Evolutionary conservation across 2,329 filamentous ascomycete genomes (phyloP), one percentile per base, ranked within the genome.

Genomic region (Bipolaris zeicola): DNA sequence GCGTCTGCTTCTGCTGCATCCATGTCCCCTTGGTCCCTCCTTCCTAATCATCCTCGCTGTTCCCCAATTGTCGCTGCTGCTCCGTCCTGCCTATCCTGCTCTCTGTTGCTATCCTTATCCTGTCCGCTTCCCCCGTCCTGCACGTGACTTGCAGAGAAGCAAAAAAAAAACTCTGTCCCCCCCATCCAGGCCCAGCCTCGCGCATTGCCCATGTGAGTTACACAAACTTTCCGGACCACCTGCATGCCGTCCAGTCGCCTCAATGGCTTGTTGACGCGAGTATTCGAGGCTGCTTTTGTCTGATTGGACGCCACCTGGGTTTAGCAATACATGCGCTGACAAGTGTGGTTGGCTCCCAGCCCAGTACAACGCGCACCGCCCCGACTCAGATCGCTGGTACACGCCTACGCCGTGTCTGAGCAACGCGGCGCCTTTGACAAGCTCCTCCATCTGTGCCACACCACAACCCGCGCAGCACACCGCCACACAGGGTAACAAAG

Each of bases 401-500:
- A 60, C 50, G 50, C 57, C 61, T 47, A 65, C 61, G 65, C 56
- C 62, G 54, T 63, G 60, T 52, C 55, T 59, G 60, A 57, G 52
- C 58, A 63, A 52, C 53, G 63, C 60, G 55, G 60, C 57, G 55
- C 55, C 42, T 58, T 69, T 65, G 62, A 63, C 57, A 60, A 62
- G 62, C 64, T 66, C 69, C 58, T 64, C 69, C 67, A 67, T 66
- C 62, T 64, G 69, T 70, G 64, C 67, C 69, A 69, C 60, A 60
- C 59, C 26, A 10, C 8, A 10, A 28, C 26, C 26, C 26, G 26
- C 26, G 26, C 26, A 28, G 36, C 64, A 60, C 60, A 39, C 64
- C 62, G 62, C 61, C 67, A 65, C 66, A 62, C 61, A 48, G 61
- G 60, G 55, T 60, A 59, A 58, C 49, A 58, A 58, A 44, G 42